phyloP scores from a whole-genome alignment of 441 rosid species.

The Populus hybrid region DNA sequence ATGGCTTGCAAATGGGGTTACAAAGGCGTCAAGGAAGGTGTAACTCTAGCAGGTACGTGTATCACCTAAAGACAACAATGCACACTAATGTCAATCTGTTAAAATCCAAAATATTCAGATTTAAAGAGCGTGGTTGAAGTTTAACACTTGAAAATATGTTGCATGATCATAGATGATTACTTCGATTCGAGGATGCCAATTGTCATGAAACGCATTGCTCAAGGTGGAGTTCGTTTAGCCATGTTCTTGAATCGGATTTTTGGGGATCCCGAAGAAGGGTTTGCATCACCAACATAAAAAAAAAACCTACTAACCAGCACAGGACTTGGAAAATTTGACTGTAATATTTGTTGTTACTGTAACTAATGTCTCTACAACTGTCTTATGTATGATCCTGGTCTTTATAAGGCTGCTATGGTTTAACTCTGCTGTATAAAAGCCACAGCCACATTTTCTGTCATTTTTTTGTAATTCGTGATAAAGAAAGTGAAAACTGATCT shows the following conservation, averaged over 20 bases:
- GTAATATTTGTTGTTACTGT: background rate
- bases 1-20: conserved; percentile 93
- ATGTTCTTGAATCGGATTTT: conserved; percentile 70
- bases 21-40: conserved; percentile 64
- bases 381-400: background rate
- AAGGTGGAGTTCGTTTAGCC: conserved; percentile 84
- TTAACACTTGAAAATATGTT: background rate
- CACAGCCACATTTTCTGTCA: background rate
- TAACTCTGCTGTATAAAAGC: background rate
- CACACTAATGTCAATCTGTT: background rate
- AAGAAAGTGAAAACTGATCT: background rate
- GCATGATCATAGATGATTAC: conserved; percentile 60
- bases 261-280: conserved; percentile 36
- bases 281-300: conserved; percentile 46
- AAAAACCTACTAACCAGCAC: background rate
- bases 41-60: conserved; percentile 62
- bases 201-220: conserved; percentile 88
- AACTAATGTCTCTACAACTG: background rate
- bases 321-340: background rate
- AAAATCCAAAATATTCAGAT: background rate
- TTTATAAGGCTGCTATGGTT: background rate
- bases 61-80: background rate
- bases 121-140: background rate
- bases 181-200: conserved; percentile 75
- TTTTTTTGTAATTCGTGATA: too few species aligned